Evolutionary conservation across 805 yeast genomes (phyloP).

Genomic region (Wickerhamomyces pijperi): DNA sequence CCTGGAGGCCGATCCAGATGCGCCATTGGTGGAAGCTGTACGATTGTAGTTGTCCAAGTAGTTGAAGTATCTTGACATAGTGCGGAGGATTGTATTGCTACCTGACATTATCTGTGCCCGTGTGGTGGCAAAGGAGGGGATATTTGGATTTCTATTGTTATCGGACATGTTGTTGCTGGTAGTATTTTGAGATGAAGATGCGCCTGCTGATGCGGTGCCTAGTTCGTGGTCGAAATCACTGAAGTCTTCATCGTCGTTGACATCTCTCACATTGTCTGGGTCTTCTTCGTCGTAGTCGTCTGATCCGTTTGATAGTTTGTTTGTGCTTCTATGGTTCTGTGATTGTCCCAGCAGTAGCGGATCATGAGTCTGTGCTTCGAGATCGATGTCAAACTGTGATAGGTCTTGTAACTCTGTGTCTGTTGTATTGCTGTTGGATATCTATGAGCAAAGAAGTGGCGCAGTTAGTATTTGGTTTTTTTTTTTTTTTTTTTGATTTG

Average conservation of each 20-base stretch:
- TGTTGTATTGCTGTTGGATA: no score
- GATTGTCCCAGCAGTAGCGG: not conserved
- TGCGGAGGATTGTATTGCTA: not conserved
- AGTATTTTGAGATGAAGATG: not conserved
- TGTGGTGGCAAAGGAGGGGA: not conserved
- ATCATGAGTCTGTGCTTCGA: not conserved
- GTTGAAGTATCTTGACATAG: constrained; percentile 20
- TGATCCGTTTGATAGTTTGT: not conserved
- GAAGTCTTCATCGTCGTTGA: not conserved
- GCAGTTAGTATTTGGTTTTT: no score
- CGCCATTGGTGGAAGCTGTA: no score
- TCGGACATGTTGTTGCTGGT: not conserved
- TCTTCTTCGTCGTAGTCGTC: not conserved
- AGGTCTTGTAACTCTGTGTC: not conserved
- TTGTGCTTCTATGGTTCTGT: not conserved
- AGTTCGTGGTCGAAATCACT: not conserved
- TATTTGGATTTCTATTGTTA: no score
- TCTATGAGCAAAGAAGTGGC: no score
- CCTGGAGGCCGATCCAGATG: no score
- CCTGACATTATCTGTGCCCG: not conserved
- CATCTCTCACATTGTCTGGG: not conserved
- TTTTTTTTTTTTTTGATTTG: no score
- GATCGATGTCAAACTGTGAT: not conserved
- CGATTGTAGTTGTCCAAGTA: no score
- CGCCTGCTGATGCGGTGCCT: not conserved